These are phyloP conservation scores for Auriscalpium vulgare DNA, from an alignment of 768 basidiomycete genomes.

Conservation along the genomic window DNA sequence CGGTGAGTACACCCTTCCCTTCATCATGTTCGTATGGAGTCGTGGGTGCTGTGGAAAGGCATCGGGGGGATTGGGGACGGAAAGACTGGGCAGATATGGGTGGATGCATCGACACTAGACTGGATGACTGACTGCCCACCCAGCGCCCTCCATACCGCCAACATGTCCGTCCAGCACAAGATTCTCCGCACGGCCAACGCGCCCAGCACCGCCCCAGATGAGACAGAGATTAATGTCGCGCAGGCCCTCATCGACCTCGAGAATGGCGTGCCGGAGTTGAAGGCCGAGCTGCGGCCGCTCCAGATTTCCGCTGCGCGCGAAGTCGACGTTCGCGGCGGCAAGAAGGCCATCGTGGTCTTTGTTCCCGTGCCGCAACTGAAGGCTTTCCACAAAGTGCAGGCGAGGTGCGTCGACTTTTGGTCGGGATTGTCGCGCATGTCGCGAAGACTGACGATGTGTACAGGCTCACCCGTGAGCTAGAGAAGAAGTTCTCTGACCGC, in stretches of 20 bases:
- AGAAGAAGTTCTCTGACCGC: slow-evolving; percentile 99
- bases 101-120: slow-evolving; percentile 42
- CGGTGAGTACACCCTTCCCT: slow-evolving; percentile 49
- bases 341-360: slow-evolving; percentile 98
- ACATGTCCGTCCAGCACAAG: slow-evolving; percentile 80
- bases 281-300: slow-evolving; percentile 88
- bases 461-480: slow-evolving; percentile 96
- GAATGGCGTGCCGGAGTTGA: slow-evolving; percentile 97
- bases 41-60: background rate
- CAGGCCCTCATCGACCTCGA: slow-evolving; percentile 97
- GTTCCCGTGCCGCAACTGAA: slow-evolving; percentile 96
- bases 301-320: slow-evolving; percentile 99
- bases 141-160: slow-evolving; percentile 21
- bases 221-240: slow-evolving; percentile 84
- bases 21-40: background rate
- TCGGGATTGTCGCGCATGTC: background rate
- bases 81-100: slow-evolving; percentile 27
- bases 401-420: slow-evolving; percentile 50
- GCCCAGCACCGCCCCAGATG: slow-evolving; percentile 80
- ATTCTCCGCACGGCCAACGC: slow-evolving; percentile 96
- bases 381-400: slow-evolving; percentile 97
- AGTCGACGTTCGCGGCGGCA: slow-evolving; percentile 97
- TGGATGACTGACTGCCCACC: slow-evolving; percentile 31
- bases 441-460: slow-evolving; percentile 1
- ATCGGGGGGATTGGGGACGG: background rate